Evolutionary conservation across 257 asterid species (phyloP).

Genomic region (Asclepias syriaca): DNA sequence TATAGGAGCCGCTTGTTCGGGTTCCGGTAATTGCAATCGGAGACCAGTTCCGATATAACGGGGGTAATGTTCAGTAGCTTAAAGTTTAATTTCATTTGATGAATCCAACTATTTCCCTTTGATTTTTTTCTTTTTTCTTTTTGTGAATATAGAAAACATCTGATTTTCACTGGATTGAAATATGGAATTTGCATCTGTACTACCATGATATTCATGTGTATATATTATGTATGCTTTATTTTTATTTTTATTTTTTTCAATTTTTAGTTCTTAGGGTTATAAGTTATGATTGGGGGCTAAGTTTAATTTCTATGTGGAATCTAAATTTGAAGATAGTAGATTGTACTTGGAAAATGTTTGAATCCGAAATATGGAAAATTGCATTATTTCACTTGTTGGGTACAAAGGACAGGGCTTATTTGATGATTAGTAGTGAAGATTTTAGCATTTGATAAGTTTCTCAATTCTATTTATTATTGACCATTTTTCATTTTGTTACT

Average conservation of each 20-base stretch:
- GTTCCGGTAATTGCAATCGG: conserved; percentile 8
- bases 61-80: conserved; percentile 1
- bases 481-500: background rate
- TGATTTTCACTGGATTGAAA: background rate
- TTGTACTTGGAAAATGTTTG: background rate
- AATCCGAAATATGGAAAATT: too few relatives aligned
- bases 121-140: background rate
- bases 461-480: background rate
- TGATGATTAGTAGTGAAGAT: background rate
- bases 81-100: background rate
- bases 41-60: background rate
- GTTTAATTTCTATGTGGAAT: background rate
- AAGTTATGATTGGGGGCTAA: background rate
- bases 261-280: conserved; percentile 7
- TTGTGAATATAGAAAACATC: background rate
- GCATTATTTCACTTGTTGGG: background rate
- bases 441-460: background rate
- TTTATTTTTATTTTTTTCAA: background rate
- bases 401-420: background rate
- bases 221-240: too few relatives aligned
- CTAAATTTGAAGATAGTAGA: too few relatives aligned
- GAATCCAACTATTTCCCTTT: background rate
- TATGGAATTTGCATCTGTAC: background rate
- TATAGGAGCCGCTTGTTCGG: conserved; percentile 3
- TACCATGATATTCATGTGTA: background rate